Evolutionary conservation across 257 asterid genomes (phyloP).

Genomic region (Thymus mandschuricus): DNA sequence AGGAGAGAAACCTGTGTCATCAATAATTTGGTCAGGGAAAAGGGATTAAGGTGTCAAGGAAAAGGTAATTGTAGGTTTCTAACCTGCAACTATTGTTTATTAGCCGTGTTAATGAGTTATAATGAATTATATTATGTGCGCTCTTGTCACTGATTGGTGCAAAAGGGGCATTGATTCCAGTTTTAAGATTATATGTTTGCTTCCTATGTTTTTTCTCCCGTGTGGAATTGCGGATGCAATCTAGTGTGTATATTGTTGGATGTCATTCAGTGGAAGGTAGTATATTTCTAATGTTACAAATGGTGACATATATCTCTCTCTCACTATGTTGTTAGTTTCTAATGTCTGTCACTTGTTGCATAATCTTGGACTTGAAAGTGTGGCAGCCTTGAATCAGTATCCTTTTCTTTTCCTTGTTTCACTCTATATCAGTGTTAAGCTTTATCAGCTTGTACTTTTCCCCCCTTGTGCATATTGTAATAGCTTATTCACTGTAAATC

Average conservation of each 20-base stretch:
- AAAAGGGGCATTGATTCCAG: constrained; percentile 6
- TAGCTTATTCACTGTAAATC: no score
- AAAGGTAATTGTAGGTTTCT: constrained; percentile 53
- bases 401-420: no score
- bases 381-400: no score
- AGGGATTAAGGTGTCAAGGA: constrained; percentile 77
- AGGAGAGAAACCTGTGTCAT: no score
- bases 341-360: neutral
- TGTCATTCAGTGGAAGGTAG: neutral
- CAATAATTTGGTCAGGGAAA: constrained; percentile 15
- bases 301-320: neutral
- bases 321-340: neutral
- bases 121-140: constrained; percentile 1
- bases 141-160: constrained; percentile 18
- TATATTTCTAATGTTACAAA: neutral
- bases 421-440: neutral
- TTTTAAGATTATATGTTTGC: constrained; percentile 10
- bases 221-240: no score
- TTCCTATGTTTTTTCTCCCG: no score
- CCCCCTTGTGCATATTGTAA: no score
- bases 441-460: no score
- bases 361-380: no score
- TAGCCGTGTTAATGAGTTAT: constrained; percentile 14
- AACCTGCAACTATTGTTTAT: neutral
- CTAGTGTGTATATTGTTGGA: neutral